Percentiles rank a stretch among this genome's conserved stretches.
These are phyloP conservation scores for Ceriops tagal DNA, from an alignment of 345 rosid genomes.

Conservation along the genomic window DNA sequence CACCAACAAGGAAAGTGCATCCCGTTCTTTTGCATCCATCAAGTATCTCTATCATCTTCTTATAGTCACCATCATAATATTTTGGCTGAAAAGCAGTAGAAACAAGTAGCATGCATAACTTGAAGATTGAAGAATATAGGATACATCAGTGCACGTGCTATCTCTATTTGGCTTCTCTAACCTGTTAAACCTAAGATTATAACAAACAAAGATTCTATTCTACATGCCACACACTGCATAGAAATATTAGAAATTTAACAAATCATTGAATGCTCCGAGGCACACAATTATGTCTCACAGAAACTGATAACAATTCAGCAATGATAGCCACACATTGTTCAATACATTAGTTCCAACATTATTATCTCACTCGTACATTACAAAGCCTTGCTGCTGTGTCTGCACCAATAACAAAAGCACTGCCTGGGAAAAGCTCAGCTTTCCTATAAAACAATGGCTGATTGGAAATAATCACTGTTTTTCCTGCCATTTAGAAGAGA, in stretches of 20 bases:
- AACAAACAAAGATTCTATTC: too few relatives aligned
- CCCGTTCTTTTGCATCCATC: slow-evolving; percentile 66
- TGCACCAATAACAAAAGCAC: slow-evolving; percentile 88
- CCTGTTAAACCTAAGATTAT: too few relatives aligned
- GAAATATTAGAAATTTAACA: too few relatives aligned
- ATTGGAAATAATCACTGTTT: slow-evolving; percentile 76
- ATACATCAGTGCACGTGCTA: too few relatives aligned
- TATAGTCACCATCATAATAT: slow-evolving; percentile 63
- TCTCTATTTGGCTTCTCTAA: too few relatives aligned
- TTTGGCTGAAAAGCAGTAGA: slow-evolving; percentile 55
- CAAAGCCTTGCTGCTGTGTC: slow-evolving; percentile 89
- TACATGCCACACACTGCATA: too few relatives aligned
- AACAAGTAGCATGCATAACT: slow-evolving; percentile 4
- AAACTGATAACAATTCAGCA: background rate
- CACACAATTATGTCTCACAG: too few relatives aligned
- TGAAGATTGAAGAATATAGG: background rate
- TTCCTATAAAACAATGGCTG: slow-evolving; percentile 95
- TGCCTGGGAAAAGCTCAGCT: slow-evolving; percentile 91
- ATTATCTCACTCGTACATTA: slow-evolving; percentile 42
- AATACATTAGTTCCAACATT: background rate
- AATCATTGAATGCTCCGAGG: too few relatives aligned
- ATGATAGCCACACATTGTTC: background rate
- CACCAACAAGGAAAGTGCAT: slow-evolving; percentile 82
- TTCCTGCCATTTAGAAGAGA: slow-evolving; percentile 55
- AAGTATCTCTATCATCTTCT: slow-evolving; percentile 70